Base-by-base conservation (phyloP, 2,329 filamentous ascomycete genomes). In the Cladophialophora carrionii region DNA sequence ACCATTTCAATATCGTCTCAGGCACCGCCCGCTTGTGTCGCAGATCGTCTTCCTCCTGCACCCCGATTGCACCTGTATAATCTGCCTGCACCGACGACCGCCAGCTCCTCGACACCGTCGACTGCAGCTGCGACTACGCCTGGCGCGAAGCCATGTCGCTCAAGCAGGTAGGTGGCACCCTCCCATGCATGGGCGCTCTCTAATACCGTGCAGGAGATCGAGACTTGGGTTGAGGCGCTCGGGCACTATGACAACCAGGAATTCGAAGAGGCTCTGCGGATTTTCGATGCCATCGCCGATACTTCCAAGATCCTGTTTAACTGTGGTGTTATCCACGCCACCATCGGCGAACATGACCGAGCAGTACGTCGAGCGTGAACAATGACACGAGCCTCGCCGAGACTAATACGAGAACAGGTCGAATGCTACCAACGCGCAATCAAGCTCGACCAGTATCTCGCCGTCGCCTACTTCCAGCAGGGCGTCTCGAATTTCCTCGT, bases 291-390 rank as follows among this genome's bases (percentile, higher is more conserved):
- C 72, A 96, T 99, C 74, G 85, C 90, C 67, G 95, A 98, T 77
- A 99, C 95, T 0, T 97, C 95, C 72, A 98, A 96, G 83, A 99
- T 99, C 68, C 83, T 96, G 67, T 99, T 99, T 83, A 99, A 99
- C 75, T 96, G 94, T 79, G 95, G 95, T 72, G 94, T 99, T 46
- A 98, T 99, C 73, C 91, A 97, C 81, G 95, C 95, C 46, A 98
- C 95, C 0, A 83, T 99, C 20, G 95, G 95, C 72, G 92, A 98
- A 77, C 95, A 99, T 79, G 90, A 94, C 76, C 92, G 92, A 82
- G 95, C 95, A 75, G 94, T 96, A 83, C 32, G 67, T 61, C 34
- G 8, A 49, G 26, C 75, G 52, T 34, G 41, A 32, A 17, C 9
- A 17, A 2, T 46, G 26, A 32, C 37, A 26, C 22, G 43, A 41